Evolutionary conservation across 495 filamentous ascomycete species (phyloP).

Genomic region (Podospora pseudopauciseta): DNA sequence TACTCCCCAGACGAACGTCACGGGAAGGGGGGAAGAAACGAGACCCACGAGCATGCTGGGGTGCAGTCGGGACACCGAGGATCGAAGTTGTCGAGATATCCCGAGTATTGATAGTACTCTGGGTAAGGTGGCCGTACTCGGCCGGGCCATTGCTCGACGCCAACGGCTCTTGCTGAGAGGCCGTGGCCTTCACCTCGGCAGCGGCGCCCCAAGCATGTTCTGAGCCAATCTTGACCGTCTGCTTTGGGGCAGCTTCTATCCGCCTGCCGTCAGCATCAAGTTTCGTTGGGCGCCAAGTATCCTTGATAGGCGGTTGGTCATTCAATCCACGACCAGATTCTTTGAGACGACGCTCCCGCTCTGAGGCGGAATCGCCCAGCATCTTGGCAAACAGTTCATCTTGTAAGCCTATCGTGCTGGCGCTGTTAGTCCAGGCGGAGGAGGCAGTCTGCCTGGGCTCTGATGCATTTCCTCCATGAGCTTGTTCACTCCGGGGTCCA

Average conservation of each 20-base stretch:
- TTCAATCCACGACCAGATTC: conserved; percentile 28
- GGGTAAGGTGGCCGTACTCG: conserved; percentile 21
- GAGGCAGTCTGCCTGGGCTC: conserved; percentile 18
- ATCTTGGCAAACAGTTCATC: conserved; percentile 29
- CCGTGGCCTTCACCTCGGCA: conserved; percentile 18
- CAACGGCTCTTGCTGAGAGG: conserved; percentile 15
- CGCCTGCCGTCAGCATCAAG: conserved; percentile 43
- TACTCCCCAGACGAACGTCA: conserved; percentile 5
- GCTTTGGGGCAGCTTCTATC: conserved; percentile 22
- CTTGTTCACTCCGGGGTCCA: conserved; percentile 17
- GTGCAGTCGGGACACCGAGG: conserved; percentile 13
- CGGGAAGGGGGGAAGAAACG: conserved; percentile 63
- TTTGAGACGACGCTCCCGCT: conserved; percentile 30
- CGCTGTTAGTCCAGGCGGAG: conserved; percentile 7
- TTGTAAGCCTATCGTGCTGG: conserved; percentile 20
- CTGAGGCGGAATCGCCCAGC: conserved; percentile 26
- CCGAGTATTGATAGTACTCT: conserved; percentile 11
- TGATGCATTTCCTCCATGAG: background rate
- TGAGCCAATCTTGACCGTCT: conserved; percentile 26
- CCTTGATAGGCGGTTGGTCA: conserved; percentile 50
- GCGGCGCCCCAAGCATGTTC: conserved; percentile 27
- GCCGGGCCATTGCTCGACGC: conserved; percentile 13
- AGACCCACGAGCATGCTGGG: conserved; percentile 24
- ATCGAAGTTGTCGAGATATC: conserved; percentile 22
- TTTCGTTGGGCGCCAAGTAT: conserved; percentile 61